Evolutionary conservation across 1,284 basidiomycete genomes (phyloP).

Genomic region (Omphalotus olearius): DNA sequence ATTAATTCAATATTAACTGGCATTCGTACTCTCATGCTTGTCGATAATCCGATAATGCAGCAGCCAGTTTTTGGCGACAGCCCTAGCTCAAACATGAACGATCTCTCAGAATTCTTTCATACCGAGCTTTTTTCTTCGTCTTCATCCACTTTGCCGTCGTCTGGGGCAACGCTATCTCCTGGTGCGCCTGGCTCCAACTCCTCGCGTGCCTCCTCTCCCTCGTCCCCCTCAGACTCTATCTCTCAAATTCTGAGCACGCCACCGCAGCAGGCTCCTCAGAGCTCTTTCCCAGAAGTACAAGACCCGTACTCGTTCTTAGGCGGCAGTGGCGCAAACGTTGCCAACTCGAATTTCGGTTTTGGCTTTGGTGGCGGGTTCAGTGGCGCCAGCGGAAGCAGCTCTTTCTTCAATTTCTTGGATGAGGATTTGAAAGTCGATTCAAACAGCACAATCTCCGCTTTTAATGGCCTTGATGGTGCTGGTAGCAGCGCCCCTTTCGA

Average conservation of each 20-base stretch:
- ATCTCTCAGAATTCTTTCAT: conserved; percentile 13
- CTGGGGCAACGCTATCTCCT: conserved; percentile 4
- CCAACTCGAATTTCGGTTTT: conserved; percentile 1
- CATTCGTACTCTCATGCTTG: conserved; percentile 7
- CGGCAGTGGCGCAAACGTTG: background rate
- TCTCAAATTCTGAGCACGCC: conserved; percentile 12
- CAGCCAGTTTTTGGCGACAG: background rate
- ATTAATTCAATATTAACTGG: background rate
- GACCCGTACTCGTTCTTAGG: conserved; percentile 12
- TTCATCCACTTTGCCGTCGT: background rate
- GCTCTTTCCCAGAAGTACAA: conserved; percentile 10
- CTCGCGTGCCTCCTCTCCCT: conserved; percentile 13
- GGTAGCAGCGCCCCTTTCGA: conserved; percentile 2
- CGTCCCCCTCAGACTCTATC: conserved; percentile 9
- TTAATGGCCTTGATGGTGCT: background rate
- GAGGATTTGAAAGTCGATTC: conserved; percentile 14
- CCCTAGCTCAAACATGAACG: conserved; percentile 1
- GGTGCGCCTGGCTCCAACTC: conserved; percentile 5
- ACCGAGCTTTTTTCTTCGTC: conserved; percentile 15
- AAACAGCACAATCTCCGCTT: background rate
- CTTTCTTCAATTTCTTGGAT: conserved; percentile 14
- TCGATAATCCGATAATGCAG: conserved; percentile 11
- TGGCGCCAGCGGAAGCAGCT: background rate
- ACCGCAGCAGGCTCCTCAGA: conserved; percentile 12
- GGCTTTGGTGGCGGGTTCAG: background rate